Percentiles rank a stretch among this genome's conserved stretches.
These are phyloP conservation scores for Phoma sp. DNA, from an alignment of 2,329 filamentous ascomycete genomes.

Conservation along the genomic window DNA sequence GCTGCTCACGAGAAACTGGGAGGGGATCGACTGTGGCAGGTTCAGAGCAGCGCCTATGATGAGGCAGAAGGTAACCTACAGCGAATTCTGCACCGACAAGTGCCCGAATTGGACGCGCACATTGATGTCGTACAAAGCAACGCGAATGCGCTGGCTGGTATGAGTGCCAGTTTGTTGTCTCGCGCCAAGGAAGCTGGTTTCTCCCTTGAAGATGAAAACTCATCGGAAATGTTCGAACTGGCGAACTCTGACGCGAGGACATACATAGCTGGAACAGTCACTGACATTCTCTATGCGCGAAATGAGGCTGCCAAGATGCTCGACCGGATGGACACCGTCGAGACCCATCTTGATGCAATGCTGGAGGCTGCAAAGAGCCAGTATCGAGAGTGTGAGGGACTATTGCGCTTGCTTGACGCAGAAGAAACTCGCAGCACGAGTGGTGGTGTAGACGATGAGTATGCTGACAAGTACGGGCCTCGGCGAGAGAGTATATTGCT, in stretches of 20 bases:
- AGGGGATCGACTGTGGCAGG: not conserved
- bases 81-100: not conserved
- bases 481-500: slow-evolving; percentile 7
- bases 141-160: not conserved
- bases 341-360: slow-evolving; percentile 13
- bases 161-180: not conserved
- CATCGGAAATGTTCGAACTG: not conserved
- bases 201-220: not conserved
- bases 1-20: not conserved
- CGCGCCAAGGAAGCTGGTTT: not conserved
- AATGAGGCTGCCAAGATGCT: slow-evolving; percentile 9
- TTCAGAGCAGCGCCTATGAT: not conserved
- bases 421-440: not conserved
- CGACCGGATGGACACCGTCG: slow-evolving; percentile 5
- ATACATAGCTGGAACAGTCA: not conserved
- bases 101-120: slow-evolving; percentile 7
- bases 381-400: slow-evolving; percentile 15
- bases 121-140: slow-evolving; percentile 1
- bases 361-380: slow-evolving; percentile 12
- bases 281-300: not conserved
- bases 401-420: not conserved
- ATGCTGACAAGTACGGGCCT: not conserved
- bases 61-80: not conserved
- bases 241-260: not conserved
- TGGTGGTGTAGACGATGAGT: not conserved